Base-by-base conservation (phyloP, 805 yeast genomes). In the Saturnispora hagleri region DNA sequence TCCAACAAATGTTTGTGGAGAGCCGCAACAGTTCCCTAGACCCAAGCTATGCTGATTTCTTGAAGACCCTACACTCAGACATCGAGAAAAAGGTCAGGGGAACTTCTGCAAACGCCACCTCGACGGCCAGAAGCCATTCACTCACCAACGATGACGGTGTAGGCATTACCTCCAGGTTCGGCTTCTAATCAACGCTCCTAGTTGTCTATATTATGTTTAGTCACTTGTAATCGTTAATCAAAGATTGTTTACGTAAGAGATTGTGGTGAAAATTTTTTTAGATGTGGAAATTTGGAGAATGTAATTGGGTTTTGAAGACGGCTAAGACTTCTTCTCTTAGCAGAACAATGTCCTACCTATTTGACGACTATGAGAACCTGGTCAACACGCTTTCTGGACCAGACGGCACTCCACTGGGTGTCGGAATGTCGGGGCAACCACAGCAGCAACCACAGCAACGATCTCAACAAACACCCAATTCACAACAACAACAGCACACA, bases 1-100 rank as follows among this genome's bases (percentile, higher is more conserved):
- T 89, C 62, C 69, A 73, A 40, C 81, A 81, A 42, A 60, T 78
- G 48, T 69, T 93, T 62, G 80, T 82, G 28, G 98, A 93, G 60
- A 98, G 93, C 63, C 73, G 79, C 45, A 69, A 73, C 24, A 69
- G 69, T 36, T 80, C 82, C 43, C 71, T 76, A 64, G 62, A 80
- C 60, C 68, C 73, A 58, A 76, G 82, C 20, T 85, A 82, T 62
- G 65, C 77, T 5, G 96, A 86, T 52, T 89, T 79, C 58, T 70
- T 91, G 56, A 69, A 80, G 7, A 75, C 75, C 38, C 69, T 90
- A 50, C 97, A 91, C 65, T 80, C 78, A 51, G 73, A 75, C 8
- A 79, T 86, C 31, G 74, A 72, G 47, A 77, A 71, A 15, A 79
- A 74, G 54, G 56, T 79, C 20, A 81, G 55, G 13, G 42, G 42